Conservation (phyloP, 2,329 filamentous ascomycete species). For the Colletotrichum liriopes region DNA sequence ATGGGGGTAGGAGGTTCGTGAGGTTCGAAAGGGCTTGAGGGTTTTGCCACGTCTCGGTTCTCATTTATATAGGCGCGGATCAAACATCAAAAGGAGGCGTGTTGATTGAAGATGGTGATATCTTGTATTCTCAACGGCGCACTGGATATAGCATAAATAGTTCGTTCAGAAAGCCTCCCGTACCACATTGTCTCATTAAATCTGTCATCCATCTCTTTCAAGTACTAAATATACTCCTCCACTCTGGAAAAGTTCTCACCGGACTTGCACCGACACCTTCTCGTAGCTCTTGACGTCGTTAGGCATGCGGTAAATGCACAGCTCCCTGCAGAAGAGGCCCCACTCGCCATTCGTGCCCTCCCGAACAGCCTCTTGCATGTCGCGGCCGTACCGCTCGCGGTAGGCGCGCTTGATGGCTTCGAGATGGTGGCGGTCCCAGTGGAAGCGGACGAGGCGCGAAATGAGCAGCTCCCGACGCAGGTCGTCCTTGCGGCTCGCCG, state of each 20-base stretch:
- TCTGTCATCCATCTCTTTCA: conserved; percentile 9
- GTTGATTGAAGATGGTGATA: background rate
- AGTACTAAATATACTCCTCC: background rate
- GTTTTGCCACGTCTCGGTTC: no score
- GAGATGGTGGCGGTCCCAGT: conserved; percentile 92
- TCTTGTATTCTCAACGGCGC: background rate
- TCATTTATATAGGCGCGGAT: background rate
- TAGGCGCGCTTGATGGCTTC: conserved; percentile 86
- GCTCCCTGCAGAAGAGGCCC: conserved; percentile 80
- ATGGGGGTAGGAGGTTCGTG: background rate
- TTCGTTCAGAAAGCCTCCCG: conserved; percentile 25
- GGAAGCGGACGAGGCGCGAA: conserved; percentile 87
- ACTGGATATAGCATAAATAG: conserved; percentile 1
- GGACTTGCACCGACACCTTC: conserved; percentile 50
- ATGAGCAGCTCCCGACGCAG: conserved; percentile 90
- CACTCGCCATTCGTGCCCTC: conserved; percentile 85
- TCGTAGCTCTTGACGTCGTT: conserved; percentile 71
- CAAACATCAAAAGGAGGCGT: background rate
- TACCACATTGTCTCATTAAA: conserved; percentile 33
- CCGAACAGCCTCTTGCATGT: conserved; percentile 83
- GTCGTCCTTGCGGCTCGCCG: conserved; percentile 77
- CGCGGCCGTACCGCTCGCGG: conserved; percentile 80
- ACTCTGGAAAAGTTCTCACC: background rate
- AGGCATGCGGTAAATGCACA: conserved; percentile 76
- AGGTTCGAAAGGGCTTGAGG: background rate